These are phyloP conservation scores for Exidia glandulosa DNA, from an alignment of 768 basidiomycete species.

Conservation along the genomic window DNA sequence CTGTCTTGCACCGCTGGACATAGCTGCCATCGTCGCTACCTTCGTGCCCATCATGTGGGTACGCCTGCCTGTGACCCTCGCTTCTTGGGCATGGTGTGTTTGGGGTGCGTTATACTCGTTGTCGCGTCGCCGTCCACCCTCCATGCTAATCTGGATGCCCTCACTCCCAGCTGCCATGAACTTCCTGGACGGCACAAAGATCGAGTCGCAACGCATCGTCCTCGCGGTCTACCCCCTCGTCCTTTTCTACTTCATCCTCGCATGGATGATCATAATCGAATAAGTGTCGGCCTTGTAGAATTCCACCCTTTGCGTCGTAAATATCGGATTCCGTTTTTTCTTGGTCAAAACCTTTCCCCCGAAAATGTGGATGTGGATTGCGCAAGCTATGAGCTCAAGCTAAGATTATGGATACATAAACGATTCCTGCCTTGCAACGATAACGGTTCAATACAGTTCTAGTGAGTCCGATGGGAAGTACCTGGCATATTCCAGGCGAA, in stretches of 20 bases:
- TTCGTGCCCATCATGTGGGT: slow-evolving; percentile 82
- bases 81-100: slow-evolving; percentile 91
- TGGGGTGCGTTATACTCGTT: slow-evolving; percentile 56
- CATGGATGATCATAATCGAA: slow-evolving; percentile 96
- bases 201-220: slow-evolving; percentile 79
- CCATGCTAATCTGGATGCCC: background rate
- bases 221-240: slow-evolving; percentile 94
- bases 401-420: too few relatives aligned
- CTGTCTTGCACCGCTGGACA: slow-evolving; percentile 85
- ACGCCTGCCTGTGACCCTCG: slow-evolving; percentile 72
- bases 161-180: slow-evolving; percentile 67
- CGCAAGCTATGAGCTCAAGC: too few relatives aligned
- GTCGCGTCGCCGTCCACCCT: background rate
- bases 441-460: too few relatives aligned
- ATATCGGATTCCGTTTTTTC: too few relatives aligned
- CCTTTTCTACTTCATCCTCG: slow-evolving; percentile 86
- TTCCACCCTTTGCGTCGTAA: too few relatives aligned
- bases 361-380: too few relatives aligned
- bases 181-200: slow-evolving; percentile 90
- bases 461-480: too few relatives aligned
- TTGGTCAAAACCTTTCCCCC: too few relatives aligned
- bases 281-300: too few relatives aligned
- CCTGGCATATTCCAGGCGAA: too few relatives aligned
- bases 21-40: slow-evolving; percentile 79
- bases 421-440: too few relatives aligned